Percentiles rank a stretch among this genome's conserved stretches.
Evolutionary conservation across 1,139 yeast genomes (phyloP).

Genomic region (Debaryomyces coudertii): DNA sequence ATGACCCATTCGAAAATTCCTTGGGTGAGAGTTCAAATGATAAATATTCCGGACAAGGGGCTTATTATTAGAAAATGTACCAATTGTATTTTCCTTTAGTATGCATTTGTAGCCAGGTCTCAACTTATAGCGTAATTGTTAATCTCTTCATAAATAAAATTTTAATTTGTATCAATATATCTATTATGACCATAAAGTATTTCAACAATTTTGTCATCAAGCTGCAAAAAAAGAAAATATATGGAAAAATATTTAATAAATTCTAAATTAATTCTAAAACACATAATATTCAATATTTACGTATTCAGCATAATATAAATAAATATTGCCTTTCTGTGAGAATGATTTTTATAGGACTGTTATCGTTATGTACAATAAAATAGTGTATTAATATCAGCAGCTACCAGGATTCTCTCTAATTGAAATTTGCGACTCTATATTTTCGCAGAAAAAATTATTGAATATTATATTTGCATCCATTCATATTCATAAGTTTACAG

Average conservation of each 20-base stretch:
- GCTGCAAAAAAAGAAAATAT: background rate
- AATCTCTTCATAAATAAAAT: too few species aligned
- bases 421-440: too few species aligned
- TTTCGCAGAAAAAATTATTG: too few species aligned
- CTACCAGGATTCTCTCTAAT: too few species aligned
- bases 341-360: background rate
- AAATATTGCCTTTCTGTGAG: background rate
- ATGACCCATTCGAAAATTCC: slow-evolving; percentile 12
- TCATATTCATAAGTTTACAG: too few species aligned
- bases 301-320: too few species aligned
- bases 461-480: too few species aligned
- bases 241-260: background rate
- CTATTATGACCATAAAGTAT: background rate
- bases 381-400: background rate
- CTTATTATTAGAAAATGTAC: slow-evolving; percentile 13
- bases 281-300: background rate
- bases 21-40: background rate
- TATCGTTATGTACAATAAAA: background rate
- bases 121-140: too few species aligned
- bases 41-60: slow-evolving; percentile 12
- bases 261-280: background rate
- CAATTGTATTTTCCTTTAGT: too few species aligned
- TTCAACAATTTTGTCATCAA: too few species aligned
- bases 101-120: too few species aligned
- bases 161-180: too few species aligned